Base-by-base conservation (phyloP, 352 stramenopile genomes). In the Pythium folliculosum region DNA sequence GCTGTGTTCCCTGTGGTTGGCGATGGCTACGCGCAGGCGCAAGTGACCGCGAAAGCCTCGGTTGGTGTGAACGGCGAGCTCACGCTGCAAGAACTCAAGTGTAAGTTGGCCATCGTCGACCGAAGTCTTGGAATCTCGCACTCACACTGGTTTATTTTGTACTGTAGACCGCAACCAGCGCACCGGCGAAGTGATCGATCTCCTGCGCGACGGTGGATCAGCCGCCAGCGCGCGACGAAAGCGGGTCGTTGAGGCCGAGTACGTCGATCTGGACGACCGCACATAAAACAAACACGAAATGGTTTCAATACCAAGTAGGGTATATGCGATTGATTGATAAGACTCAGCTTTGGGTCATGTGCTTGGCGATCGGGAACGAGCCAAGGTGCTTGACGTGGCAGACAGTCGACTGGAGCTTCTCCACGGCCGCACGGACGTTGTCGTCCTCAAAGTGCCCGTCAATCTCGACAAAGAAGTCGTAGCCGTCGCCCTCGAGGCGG, bases 391-490 rank as follows among this genome's bases (percentile, higher is more conserved):
- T 86, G 47, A 95, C 84, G 2, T 62, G 67, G 64, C 84, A 91
- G 17, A 93, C 75, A 2, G 69, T 65, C 12, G 66, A 65, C 58
- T 84, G 71, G 25, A 94, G 70, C 53, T 86, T 67, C 27, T 84
- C 69, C 10, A 94, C 63, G 3, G 86, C 88, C 30, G 65, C 62
- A 7, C 77, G 70, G 22, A 94, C 81, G 45, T 88, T 85, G 5
- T 55, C 52, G 59, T 96, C 86, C 51, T 94, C 80, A 55, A 87
- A 79, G 62, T 95, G 84, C 38, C 84, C 88, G 43, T 86, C 67
- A 43, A 95, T 84, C 69, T 96, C 87, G 32, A 95, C 76, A 51
- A 95, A 95, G 56, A 96, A 96, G 62, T 92, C 86, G 62, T 91
- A 95, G 45, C 88, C 86, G 19, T 80, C 77, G 43, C 84, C 64